Evolutionary conservation across 495 filamentous ascomycete genomes (phyloP).

Genomic region (Bathelium albidoporum): DNA sequence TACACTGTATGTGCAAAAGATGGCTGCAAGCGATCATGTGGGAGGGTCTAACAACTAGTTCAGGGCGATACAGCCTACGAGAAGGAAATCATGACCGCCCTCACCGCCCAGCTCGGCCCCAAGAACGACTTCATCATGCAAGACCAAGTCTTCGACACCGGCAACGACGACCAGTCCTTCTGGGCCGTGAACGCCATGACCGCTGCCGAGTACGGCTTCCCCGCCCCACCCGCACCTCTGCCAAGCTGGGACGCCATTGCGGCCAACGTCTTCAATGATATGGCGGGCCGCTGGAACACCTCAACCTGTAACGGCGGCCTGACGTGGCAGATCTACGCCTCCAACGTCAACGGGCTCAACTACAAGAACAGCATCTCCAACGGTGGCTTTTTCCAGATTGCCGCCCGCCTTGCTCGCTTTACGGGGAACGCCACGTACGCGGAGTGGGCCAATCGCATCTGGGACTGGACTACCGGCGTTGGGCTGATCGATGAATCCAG

Average conservation of each 20-base stretch:
- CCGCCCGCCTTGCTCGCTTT: constrained; percentile 55
- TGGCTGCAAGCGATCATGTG: constrained; percentile 9
- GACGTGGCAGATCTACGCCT: constrained; percentile 47
- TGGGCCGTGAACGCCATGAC: constrained; percentile 68
- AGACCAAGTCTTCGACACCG: constrained; percentile 30
- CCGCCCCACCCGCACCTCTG: constrained; percentile 43
- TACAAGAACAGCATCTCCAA: constrained; percentile 67
- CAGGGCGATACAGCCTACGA: constrained; percentile 26
- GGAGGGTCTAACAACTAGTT: constrained; percentile 24
- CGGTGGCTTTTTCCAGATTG: constrained; percentile 58
- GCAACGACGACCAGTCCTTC: constrained; percentile 72
- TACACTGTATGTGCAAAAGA: constrained; percentile 8
- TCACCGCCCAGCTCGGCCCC: constrained; percentile 31
- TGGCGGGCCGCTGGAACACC: constrained; percentile 39
- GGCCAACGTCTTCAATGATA: constrained; percentile 30
- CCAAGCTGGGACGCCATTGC: constrained; percentile 54
- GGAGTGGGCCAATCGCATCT: constrained; percentile 29
- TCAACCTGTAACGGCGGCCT: constrained; percentile 42
- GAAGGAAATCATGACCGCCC: constrained; percentile 24
- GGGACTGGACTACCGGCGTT: constrained; percentile 27
- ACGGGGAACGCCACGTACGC: constrained; percentile 54
- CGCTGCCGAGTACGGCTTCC: constrained; percentile 64
- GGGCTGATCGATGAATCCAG: constrained; percentile 20
- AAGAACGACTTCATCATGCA: constrained; percentile 29
- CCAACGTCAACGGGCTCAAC: constrained; percentile 40